Evolutionary conservation across 768 basidiomycete species (phyloP).

Genomic region (Serendipita indica): DNA sequence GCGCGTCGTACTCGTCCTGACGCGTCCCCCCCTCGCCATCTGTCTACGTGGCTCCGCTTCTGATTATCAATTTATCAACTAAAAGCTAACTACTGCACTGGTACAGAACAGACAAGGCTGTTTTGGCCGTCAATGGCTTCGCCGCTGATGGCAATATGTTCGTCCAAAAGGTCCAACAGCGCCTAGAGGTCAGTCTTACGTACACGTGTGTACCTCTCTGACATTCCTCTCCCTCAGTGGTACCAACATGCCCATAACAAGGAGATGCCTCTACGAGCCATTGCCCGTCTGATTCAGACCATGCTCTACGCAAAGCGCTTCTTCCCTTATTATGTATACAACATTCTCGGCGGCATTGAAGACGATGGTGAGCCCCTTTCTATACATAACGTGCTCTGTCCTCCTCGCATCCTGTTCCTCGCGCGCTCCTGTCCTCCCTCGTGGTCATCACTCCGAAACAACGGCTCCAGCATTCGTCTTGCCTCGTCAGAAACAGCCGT

Average conservation of each 20-base stretch:
- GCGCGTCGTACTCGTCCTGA: background rate
- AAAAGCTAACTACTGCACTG: slow-evolving; percentile 8
- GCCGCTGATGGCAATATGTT: slow-evolving; percentile 96
- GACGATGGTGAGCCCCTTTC: slow-evolving; percentile 62
- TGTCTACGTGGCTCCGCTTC: background rate
- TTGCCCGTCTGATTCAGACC: slow-evolving; percentile 95
- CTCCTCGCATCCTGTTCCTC: slow-evolving; percentile 8
- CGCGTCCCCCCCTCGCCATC: background rate
- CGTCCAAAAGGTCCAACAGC: slow-evolving; percentile 89
- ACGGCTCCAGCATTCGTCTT: background rate
- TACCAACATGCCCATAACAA: slow-evolving; percentile 94
- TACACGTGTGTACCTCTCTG: background rate
- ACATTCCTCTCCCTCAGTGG: slow-evolving; percentile 43
- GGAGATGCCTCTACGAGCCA: slow-evolving; percentile 91
- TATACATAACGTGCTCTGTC: slow-evolving; percentile 8
- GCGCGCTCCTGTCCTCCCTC: background rate
- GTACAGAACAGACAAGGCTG: slow-evolving; percentile 75
- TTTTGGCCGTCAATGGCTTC: slow-evolving; percentile 92
- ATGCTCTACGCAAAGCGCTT: slow-evolving; percentile 94
- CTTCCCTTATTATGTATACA: slow-evolving; percentile 98
- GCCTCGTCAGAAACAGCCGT: slow-evolving; percentile 5
- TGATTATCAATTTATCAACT: background rate
- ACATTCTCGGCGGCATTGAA: slow-evolving; percentile 90
- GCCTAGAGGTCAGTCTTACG: slow-evolving; percentile 61
- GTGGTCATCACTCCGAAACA: background rate